These are phyloP conservation scores for Ruellia speciosa DNA, from an alignment of 305 asterid species.

Conservation along the genomic window DNA sequence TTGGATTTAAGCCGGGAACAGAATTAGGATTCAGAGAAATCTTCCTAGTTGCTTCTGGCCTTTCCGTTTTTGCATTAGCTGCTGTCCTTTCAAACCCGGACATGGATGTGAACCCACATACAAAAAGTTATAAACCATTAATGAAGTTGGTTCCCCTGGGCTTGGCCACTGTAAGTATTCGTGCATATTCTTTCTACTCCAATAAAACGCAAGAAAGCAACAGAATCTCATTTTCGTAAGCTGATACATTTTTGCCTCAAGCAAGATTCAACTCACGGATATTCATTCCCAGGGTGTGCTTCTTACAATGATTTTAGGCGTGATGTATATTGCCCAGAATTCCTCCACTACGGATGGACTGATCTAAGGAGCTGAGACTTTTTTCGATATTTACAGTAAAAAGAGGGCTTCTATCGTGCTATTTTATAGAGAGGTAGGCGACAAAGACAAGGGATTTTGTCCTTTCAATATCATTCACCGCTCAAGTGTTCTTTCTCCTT, in stretches of 20 bases:
- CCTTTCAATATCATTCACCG: constrained; percentile 73
- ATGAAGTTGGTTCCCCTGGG: constrained; percentile 64
- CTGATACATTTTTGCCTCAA: not conserved
- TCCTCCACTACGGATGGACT: too few relatives aligned
- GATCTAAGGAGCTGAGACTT: too few relatives aligned
- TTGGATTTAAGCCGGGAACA: constrained; percentile 58
- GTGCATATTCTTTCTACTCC: not conserved
- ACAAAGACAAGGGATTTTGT: too few relatives aligned
- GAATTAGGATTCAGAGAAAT: constrained; percentile 68
- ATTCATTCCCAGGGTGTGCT: constrained; percentile 41
- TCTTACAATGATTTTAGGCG: constrained; percentile 33
- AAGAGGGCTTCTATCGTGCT: too few relatives aligned
- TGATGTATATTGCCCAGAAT: too few relatives aligned
- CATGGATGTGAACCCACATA: constrained; percentile 62
- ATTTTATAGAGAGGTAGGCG: too few relatives aligned
- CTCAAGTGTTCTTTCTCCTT: constrained; percentile 57
- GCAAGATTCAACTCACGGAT: not conserved
- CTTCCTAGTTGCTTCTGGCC: constrained; percentile 66
- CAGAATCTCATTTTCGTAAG: too few relatives aligned
- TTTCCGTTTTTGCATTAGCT: constrained; percentile 50
- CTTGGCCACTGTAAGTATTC: constrained; percentile 45
- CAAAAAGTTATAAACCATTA: constrained; percentile 29
- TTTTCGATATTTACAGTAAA: too few relatives aligned
- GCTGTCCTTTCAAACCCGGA: constrained; percentile 64
- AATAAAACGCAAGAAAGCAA: not conserved